phyloP scores from a whole-genome alignment of 192 early-diverging fungal genomes.

The Lunasporangiospora selenospora region DNA sequence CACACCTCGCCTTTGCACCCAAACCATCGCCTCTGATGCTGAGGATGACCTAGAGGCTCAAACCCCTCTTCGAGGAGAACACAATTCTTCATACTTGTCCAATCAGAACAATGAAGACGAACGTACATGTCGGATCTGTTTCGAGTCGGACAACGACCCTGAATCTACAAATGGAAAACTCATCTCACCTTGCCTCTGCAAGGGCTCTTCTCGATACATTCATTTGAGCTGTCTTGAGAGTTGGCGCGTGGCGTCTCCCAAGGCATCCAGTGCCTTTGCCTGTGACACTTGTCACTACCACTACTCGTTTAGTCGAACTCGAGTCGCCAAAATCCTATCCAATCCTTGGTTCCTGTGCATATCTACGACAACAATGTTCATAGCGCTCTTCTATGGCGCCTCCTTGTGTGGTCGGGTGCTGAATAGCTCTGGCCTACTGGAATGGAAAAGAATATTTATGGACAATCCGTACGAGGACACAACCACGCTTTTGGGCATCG shows the following conservation, averaged over 20 bases:
- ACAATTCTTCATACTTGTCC: no score
- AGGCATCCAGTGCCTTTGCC: slow-evolving; percentile 3
- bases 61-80: no score
- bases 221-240: slow-evolving; percentile 30
- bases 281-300: slow-evolving; percentile 42
- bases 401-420: slow-evolving; percentile 11
- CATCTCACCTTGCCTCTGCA: slow-evolving; percentile 41
- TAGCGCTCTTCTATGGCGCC: background rate
- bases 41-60: no score
- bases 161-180: slow-evolving; percentile 2
- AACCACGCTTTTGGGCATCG: no score
- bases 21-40: no score
- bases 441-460: no score
- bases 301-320: slow-evolving; percentile 29
- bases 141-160: slow-evolving; percentile 25
- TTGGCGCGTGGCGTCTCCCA: slow-evolving; percentile 21
- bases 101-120: no score
- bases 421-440: background rate
- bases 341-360: slow-evolving; percentile 21
- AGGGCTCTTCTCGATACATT: slow-evolving; percentile 33
- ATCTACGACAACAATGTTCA: background rate
- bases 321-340: slow-evolving; percentile 9
- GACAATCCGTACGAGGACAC: no score
- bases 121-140: slow-evolving; percentile 35
- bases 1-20: no score